Evolutionary conservation across 2,329 filamentous ascomycete genomes (phyloP), one percentile per base, ranked within the genome.

Genomic region (Fusarium staphyleae): DNA sequence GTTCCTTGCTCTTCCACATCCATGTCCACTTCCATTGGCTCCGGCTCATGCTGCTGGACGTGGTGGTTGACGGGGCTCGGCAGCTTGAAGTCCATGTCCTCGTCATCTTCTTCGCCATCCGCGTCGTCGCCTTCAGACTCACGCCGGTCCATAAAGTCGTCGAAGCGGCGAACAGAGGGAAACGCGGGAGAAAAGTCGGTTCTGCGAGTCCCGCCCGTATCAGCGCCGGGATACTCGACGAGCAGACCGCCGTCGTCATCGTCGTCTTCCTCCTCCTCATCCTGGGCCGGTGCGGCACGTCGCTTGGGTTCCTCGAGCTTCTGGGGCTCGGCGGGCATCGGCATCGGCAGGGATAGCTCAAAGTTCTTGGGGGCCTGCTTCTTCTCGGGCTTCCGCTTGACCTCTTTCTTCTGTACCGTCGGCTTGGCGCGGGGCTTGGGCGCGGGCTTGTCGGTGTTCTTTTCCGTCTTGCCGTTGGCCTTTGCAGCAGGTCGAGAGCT

Each of bases 221-320:
- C 77, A 26, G 77, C 81, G 37, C 78, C 82, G 0, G 84, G 84
- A 59, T 85, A 85, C 68, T 87, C 85, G 49, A 87, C 77, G 19
- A 81, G 78, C 28, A 87, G 75, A 19, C 80, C 80, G 39, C 81
- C 79, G 43, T 84, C 84, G 18, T 82, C 83, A 35, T 85, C 82
- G 11, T 81, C 78, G 14, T 81, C 79, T 4, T 82, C 81, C 7
- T 82, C 79, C 0, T 83, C 81, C 2, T 81, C 79, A 6, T 83
- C 79, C 2, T 81, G 78, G 66, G 72, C 67, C 62, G 64, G 66
- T 32, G 66, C 51, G 8, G 67, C 66, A 41, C 59, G 71, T 43
- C 68, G 66, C 48, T 69, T 71, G 7, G 64, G 61, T 29, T 70
- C 63, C 3, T 53, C 55, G 35, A 53, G 34, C 28, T 65, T 61